Conservation (phyloP, 179 eudicot genomes). For the Silene vulgaris region DNA sequence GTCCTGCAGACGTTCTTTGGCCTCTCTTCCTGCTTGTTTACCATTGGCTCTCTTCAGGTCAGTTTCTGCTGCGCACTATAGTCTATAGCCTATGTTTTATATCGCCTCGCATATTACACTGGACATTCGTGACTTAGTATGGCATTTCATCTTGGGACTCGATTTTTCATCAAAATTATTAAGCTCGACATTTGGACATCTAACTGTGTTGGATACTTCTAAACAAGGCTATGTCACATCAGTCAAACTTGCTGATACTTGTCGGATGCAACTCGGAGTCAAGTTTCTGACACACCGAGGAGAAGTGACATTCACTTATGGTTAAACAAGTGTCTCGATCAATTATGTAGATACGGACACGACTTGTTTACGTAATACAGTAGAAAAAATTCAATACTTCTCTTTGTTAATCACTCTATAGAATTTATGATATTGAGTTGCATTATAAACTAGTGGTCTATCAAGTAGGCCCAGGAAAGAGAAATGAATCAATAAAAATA, state of each 20-base stretch:
- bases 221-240: background rate
- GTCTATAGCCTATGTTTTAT: background rate
- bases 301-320: too few relatives aligned
- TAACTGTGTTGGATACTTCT: background rate
- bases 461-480: background rate
- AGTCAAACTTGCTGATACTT: background rate
- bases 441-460: background rate
- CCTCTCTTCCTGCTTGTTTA: constrained; percentile 85
- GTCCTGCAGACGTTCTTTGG: constrained; percentile 66
- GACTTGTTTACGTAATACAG: background rate
- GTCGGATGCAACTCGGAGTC: too few relatives aligned
- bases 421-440: background rate
- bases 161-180: background rate
- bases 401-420: background rate
- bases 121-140: background rate
- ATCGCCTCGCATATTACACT: background rate
- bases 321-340: too few relatives aligned
- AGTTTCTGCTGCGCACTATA: constrained; percentile 1
- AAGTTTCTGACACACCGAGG: too few relatives aligned
- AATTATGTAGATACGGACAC: background rate
- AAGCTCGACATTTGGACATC: background rate
- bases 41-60: constrained; percentile 97
- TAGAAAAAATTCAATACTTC: background rate
- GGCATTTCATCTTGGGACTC: background rate
- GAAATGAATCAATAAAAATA: background rate